These are phyloP conservation scores for Oryza glaberrima DNA, from an alignment of 176 grass and related monocot genomes.

Conservation along the genomic window DNA sequence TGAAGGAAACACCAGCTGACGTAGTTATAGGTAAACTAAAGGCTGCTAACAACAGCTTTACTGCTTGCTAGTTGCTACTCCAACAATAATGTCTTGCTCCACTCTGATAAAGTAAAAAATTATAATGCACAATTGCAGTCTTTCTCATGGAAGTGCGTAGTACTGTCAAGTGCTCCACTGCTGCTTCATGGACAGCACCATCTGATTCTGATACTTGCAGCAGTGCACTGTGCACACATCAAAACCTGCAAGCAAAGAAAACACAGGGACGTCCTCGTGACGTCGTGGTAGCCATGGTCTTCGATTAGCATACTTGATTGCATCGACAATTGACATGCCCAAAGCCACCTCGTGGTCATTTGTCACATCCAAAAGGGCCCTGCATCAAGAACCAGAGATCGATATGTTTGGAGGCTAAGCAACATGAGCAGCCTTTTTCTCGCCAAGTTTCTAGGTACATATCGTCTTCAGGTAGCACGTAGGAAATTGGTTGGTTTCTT, in stretches of 20 bases:
- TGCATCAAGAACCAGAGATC: conserved; percentile 46
- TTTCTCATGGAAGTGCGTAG: conserved; percentile 15
- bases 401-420: conserved; percentile 61
- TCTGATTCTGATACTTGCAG: conserved; percentile 1
- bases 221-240: background rate
- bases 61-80: conserved; percentile 16
- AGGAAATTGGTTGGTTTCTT: conserved; percentile 46
- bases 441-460: conserved; percentile 32
- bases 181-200: background rate
- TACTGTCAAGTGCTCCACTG: conserved; percentile 36
- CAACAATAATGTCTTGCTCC: conserved; percentile 22
- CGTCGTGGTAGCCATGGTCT: conserved; percentile 10
- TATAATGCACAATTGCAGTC: conserved; percentile 4
- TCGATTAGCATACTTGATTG: background rate
- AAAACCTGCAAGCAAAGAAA: background rate
- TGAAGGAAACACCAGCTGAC: background rate
- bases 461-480: conserved; percentile 49
- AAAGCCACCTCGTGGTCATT: background rate
- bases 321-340: background rate
- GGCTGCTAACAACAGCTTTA: conserved; percentile 5
- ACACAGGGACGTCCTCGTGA: conserved; percentile 10
- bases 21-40: background rate
- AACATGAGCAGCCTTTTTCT: conserved; percentile 34
- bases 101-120: conserved; percentile 1
- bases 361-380: conserved; percentile 45